A percentile compares a stretch with the other conserved stretches of the same genome.
Conservation (phyloP, 306 rosid genomes). For the Crotalaria pallida region DNA sequence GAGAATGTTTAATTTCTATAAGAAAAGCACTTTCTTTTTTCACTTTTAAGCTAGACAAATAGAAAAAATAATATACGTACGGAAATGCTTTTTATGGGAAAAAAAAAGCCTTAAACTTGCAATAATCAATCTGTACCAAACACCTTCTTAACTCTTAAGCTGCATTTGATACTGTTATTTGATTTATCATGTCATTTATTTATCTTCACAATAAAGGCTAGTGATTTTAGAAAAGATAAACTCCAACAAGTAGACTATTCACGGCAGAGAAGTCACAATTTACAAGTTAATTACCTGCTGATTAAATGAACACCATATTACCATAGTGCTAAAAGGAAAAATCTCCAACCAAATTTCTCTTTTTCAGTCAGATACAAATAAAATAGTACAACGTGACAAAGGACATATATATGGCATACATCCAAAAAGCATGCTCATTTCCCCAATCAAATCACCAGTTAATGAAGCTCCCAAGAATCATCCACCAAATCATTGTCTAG, state of each 20-base stretch:
- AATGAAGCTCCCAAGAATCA: slow-evolving; percentile 27
- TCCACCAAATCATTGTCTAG: background rate
- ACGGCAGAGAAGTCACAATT: no score
- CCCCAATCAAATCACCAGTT: slow-evolving; percentile 10
- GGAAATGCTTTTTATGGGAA: no score
- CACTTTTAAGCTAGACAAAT: no score
- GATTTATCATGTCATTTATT: no score
- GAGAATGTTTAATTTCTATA: no score
- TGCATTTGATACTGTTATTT: background rate
- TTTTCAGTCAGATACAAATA: slow-evolving; percentile 31
- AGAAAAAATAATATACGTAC: no score
- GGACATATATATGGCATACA: background rate
- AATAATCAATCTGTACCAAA: no score
- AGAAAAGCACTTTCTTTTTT: no score
- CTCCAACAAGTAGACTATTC: background rate
- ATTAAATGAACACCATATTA: background rate
- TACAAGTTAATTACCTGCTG: background rate
- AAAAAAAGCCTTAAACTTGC: no score
- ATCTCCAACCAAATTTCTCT: slow-evolving; percentile 25
- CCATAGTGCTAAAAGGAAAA: slow-evolving; percentile 4
- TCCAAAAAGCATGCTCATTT: slow-evolving; percentile 14
- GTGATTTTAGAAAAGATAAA: background rate
- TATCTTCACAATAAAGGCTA: background rate
- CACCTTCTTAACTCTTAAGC: no score
- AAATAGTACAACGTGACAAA: slow-evolving; percentile 22